Evolutionary conservation across 2,329 filamentous ascomycete species (phyloP), one percentile per base, ranked within the genome.

Genomic region (Apiospora phragmitis): DNA sequence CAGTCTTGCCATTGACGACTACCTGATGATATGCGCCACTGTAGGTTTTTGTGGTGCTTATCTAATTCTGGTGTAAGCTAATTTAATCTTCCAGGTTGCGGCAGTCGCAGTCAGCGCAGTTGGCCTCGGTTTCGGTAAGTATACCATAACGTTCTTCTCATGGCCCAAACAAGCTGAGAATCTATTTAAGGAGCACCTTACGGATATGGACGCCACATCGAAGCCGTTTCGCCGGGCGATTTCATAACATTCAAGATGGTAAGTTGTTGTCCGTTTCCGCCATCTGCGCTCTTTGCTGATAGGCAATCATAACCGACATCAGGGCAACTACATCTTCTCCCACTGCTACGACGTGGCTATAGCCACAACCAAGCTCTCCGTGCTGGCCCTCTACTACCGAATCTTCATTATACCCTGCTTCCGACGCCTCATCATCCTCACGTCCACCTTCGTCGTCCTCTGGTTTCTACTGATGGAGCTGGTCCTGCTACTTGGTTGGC

Each of bases 271-370:
- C 14, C 16, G 16, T 14, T 45, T 8, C 26, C 6, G 12, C 1
- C 11, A 38, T 21, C 12, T 11, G 3, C 18, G 1, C 38, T 62
- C 18, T 12, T 41, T 41, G 9, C 3, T 41, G 1, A 9, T 1
- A 41, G 38, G 38, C 38, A 41, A 11, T 12, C 1, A 8, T 41
- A 41, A 41, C 38, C 9, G 8, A n/a, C 29, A 24, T 26, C 49
- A 78, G 76, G 76, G 75, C 62, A 75, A 76, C 65, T 78, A 78
- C 65, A 76, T 78, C 35, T 76, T 77, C 67, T 77, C 74, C 45
- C 76, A 78, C 65, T 74, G 77, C 62, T 78, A 78, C 68, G 73
- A 77, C 41, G 70, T 76, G 41, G 76, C 76, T 26, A 77, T 78
- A 65, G 75, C 71, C 4, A 77, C 75, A 42, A 76, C 75, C 16